A percentile compares a stretch with the other conserved stretches of the same genome.
These are phyloP conservation scores for Artemisia tridentata DNA, from an alignment of 129 eudicot species.

Conservation along the genomic window DNA sequence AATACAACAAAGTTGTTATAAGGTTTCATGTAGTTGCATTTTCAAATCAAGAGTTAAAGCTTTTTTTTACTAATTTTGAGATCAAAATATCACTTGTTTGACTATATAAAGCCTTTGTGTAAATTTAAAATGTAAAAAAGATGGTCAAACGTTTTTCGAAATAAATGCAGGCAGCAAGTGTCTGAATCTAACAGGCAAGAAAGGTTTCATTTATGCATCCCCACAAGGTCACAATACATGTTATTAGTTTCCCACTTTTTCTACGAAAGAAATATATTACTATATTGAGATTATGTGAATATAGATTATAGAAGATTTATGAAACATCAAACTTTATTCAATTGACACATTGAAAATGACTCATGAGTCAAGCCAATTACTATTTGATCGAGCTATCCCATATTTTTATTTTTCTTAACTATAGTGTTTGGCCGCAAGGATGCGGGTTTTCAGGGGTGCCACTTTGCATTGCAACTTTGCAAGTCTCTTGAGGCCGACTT, in stretches of 20 bases:
- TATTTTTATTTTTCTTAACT: no score
- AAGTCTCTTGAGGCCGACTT: no score
- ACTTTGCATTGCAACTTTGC: no score
- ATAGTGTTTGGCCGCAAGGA: no score
- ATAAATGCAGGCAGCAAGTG: constrained; percentile 13
- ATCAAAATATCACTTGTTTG: not conserved
- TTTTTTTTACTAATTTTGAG: not conserved
- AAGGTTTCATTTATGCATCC: constrained; percentile 2
- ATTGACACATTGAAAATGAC: no score
- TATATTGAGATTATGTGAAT: not conserved
- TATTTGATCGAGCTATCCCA: no score
- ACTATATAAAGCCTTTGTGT: constrained; percentile 2
- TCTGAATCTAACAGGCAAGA: constrained; percentile 28
- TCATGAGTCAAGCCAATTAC: no score
- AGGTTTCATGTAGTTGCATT: constrained; percentile 9
- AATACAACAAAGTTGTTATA: not conserved
- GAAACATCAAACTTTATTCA: no score
- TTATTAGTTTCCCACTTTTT: not conserved
- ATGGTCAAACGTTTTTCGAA: constrained; percentile 19
- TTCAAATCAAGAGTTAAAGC: constrained; percentile 4
- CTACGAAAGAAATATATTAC: not conserved
- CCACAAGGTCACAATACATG: constrained; percentile 1
- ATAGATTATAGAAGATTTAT: no score
- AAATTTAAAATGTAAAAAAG: not conserved
- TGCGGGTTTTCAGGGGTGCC: no score